Evolutionary conservation across 2,329 filamentous ascomycete species (phyloP).

Genomic region (Colletotrichum noveboracense): DNA sequence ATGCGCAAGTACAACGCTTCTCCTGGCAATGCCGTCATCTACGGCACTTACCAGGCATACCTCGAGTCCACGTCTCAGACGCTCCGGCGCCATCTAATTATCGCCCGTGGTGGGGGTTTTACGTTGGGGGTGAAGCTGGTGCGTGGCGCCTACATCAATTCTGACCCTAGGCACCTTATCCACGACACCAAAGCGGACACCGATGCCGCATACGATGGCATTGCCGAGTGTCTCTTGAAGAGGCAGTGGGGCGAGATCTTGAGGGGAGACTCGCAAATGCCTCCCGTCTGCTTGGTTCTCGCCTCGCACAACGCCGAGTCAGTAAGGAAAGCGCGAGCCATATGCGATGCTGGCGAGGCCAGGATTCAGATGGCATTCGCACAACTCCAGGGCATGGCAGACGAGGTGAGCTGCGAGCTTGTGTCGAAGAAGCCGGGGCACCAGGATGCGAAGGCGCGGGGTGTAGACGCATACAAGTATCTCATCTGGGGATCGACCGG

Average conservation of each 20-base stretch:
- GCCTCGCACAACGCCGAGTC: constrained; percentile 84
- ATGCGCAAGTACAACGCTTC: constrained; percentile 77
- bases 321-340: constrained; percentile 61
- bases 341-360: constrained; percentile 51
- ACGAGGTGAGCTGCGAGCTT: constrained; percentile 80
- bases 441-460: neutral
- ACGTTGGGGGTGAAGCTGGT: constrained; percentile 78
- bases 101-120: constrained; percentile 65
- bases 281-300: constrained; percentile 69
- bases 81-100: constrained; percentile 63
- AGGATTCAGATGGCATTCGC: constrained; percentile 43
- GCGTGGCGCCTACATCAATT: constrained; percentile 74
- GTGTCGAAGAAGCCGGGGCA: constrained; percentile 28
- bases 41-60: constrained; percentile 82
- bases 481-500: constrained; percentile 73
- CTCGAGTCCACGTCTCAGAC: constrained; percentile 66
- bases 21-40: constrained; percentile 70
- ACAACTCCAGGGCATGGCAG: constrained; percentile 73
- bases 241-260: constrained; percentile 59
- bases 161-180: constrained; percentile 73
- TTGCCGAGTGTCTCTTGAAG: constrained; percentile 70
- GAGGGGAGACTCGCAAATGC: constrained; percentile 49
- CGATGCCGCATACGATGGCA: constrained; percentile 73
- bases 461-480: constrained; percentile 63
- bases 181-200: constrained; percentile 76